phyloP scores from a whole-genome alignment of 106 monocot species.

The Apostasia shenzhenica region DNA sequence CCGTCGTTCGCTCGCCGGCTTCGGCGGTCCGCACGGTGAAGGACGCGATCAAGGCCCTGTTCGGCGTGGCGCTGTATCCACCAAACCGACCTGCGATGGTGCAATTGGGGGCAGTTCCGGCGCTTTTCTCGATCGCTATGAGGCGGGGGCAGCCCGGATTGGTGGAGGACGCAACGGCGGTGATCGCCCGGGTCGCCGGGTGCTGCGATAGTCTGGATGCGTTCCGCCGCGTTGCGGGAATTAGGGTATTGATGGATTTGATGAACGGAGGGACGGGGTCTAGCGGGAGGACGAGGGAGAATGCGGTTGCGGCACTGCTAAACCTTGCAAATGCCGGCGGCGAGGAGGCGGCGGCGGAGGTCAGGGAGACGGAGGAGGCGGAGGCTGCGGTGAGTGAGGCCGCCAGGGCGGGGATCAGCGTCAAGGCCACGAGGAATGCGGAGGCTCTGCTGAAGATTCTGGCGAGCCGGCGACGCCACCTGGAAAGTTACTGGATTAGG shows the following conservation, averaged over 20 bases:
- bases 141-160: slow-evolving; percentile 41
- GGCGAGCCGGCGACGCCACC: background rate
- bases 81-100: slow-evolving; percentile 46
- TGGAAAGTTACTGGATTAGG: slow-evolving; percentile 3
- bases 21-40: slow-evolving; percentile 40
- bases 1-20: slow-evolving; percentile 7
- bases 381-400: slow-evolving; percentile 30
- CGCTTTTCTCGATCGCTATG: slow-evolving; percentile 41
- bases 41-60: slow-evolving; percentile 78
- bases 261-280: slow-evolving; percentile 19
- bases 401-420: slow-evolving; percentile 19
- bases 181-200: slow-evolving; percentile 78
- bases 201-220: slow-evolving; percentile 66
- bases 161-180: slow-evolving; percentile 74
- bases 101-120: slow-evolving; percentile 32
- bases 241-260: slow-evolving; percentile 43
- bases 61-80: slow-evolving; percentile 47
- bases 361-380: slow-evolving; percentile 39
- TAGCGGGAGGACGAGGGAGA: slow-evolving; percentile 43
- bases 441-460: slow-evolving; percentile 31
- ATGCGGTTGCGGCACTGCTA: slow-evolving; percentile 59
- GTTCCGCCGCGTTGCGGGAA: slow-evolving; percentile 42
- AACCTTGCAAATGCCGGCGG: slow-evolving; percentile 64
- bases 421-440: slow-evolving; percentile 47
- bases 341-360: slow-evolving; percentile 49